Percentiles rank a stretch among this genome's conserved stretches.
phyloP scores from a whole-genome alignment of 1,139 yeast genomes.

The Yamadazyma conglobata region DNA sequence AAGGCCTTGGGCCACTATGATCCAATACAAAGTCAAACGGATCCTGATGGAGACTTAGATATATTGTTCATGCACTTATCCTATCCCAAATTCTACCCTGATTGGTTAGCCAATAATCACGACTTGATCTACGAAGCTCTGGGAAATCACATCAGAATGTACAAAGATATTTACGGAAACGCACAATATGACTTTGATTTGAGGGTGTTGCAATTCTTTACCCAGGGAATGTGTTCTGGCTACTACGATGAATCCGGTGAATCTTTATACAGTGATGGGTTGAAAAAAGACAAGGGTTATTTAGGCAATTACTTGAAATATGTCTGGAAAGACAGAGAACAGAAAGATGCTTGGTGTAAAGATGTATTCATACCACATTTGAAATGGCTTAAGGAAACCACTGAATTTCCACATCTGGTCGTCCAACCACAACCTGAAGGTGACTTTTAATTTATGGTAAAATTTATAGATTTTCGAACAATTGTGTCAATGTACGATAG shows the following conservation, averaged over 20 bases:
- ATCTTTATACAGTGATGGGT: constrained; percentile 25
- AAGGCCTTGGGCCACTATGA: constrained; percentile 63
- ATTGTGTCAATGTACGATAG: too few species aligned
- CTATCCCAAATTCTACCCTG: constrained; percentile 61
- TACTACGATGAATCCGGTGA: constrained; percentile 31
- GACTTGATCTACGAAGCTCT: constrained; percentile 39
- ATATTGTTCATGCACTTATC: constrained; percentile 56
- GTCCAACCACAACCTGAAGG: constrained; percentile 12
- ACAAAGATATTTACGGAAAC: constrained; percentile 35
- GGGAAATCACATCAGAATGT: constrained; percentile 46
- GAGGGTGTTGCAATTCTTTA: constrained; percentile 33
- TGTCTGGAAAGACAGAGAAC: constrained; percentile 23
- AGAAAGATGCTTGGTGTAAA: constrained; percentile 28
- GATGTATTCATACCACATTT: constrained; percentile 40
- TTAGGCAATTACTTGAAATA: constrained; percentile 34
- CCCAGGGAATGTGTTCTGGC: constrained; percentile 37
- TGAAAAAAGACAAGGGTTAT: constrained; percentile 22
- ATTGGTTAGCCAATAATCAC: constrained; percentile 43
- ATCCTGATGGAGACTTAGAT: constrained; percentile 20
- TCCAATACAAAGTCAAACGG: constrained; percentile 31
- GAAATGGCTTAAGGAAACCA: constrained; percentile 36
- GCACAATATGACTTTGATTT: constrained; percentile 55
- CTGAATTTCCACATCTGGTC: constrained; percentile 16
- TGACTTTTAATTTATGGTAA: too few species aligned
- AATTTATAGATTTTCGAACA: too few species aligned